A percentile compares a stretch with the other conserved stretches of the same genome.
phyloP scores from a whole-genome alignment of 2,329 filamentous ascomycete genomes.

The Botrytis tulipae region DNA sequence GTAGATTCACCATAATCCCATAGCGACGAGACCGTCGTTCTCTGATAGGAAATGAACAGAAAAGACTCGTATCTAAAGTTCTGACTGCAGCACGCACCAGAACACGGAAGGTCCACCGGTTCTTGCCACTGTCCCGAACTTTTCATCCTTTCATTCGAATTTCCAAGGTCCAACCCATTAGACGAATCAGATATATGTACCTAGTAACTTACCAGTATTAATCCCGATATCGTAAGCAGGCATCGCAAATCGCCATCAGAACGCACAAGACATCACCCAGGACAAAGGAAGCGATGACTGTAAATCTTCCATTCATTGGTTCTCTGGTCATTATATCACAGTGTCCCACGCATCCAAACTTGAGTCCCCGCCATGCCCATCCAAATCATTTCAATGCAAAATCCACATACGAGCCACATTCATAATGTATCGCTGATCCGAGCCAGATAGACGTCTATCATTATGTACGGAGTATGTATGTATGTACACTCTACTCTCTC shows the following conservation, averaged over 20 bases:
- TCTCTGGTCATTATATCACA: neutral
- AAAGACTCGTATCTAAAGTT: neutral
- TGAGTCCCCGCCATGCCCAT: neutral
- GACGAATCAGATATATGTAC: neutral
- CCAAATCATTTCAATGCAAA: neutral
- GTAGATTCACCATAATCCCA: no score
- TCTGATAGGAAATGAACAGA: neutral
- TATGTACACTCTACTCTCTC: neutral
- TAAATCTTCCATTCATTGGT: neutral
- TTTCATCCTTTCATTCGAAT: no score
- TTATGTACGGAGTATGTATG: no score
- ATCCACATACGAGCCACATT: neutral
- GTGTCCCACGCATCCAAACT: neutral
- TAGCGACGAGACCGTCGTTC: rapidly evolving
- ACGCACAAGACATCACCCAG: neutral
- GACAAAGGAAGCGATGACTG: neutral
- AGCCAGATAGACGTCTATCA: neutral
- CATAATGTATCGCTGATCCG: neutral
- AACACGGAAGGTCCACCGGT: neutral
- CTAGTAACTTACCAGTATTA: no score
- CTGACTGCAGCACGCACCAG: neutral
- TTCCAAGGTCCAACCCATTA: neutral
- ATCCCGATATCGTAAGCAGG: neutral
- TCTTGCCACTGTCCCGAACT: neutral
- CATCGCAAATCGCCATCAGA: neutral